Base-by-base conservation (phyloP, 2,329 filamentous ascomycete species). In the Aspergillus awamori region DNA sequence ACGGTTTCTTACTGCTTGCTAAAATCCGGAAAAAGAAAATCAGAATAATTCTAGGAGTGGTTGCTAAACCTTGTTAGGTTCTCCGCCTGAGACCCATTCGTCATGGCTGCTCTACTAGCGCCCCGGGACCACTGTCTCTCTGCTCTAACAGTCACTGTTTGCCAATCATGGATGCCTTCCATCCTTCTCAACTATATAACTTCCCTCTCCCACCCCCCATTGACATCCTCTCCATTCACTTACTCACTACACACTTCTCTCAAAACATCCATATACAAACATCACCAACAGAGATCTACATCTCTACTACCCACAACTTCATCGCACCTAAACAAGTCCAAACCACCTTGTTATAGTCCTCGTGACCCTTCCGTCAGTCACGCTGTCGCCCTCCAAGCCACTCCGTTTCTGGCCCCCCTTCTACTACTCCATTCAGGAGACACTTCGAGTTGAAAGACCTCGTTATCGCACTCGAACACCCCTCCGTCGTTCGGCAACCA, bases 301-400 rank as follows among this genome's bases (percentile, higher is more conserved):
- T 13, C 26, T 24, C n/a, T 13, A 8, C 20, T 47, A 17, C 24
- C 7, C 33, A 26, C 22, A 26, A 10, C 8, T 45, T 39, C 33
- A 26, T 36, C 5, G 10, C 20, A 1, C 36, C 11, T 24, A 5
- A 22, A 39, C 52, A 7, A 30, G 13, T 7, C 8, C 52, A 41
- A 22, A 45, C 17, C 10, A 45, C 10, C 17, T 6, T 20, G 17
- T 4, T 22, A 8, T 11, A 17, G 53, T n/a, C 24, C 53, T 47
- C 53, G 53, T 45, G 45, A 51, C 13, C 33, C 33, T 6, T 36
- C 49, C n/a, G 61, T 62, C 67, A 62, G 67, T 69, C 72, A 73
- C 68, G 1, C 61, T 76, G 73, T 75, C 74, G 65, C 67, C 68
- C 48, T 64, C 53, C 48, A 67, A 66, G 58, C 64, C 67, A 3